A percentile compares a stretch with the other conserved stretches of the same genome.
Evolutionary conservation across 2,329 filamentous ascomycete genomes (phyloP).

Genomic region (Cladosporium phlei): DNA sequence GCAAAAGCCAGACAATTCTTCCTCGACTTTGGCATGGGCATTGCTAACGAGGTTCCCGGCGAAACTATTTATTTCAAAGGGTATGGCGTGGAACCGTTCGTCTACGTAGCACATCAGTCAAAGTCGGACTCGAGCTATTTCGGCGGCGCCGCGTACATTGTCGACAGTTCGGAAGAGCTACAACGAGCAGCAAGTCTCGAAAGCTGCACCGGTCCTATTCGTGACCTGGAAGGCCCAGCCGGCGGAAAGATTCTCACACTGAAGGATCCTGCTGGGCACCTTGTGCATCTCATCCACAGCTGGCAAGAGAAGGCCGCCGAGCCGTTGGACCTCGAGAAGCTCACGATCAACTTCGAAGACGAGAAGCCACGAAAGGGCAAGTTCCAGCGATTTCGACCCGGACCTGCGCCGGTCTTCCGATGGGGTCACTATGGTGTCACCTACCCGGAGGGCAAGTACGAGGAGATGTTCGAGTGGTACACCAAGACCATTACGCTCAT

Average conservation of each 20-base stretch:
- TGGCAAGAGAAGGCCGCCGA: conserved; percentile 17
- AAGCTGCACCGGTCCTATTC: conserved; percentile 21
- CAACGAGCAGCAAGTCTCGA: conserved; percentile 25
- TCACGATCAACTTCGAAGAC: conserved; percentile 28
- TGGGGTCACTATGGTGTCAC: conserved; percentile 40
- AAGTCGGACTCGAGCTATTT: conserved; percentile 29
- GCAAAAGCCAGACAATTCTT: conserved; percentile 11
- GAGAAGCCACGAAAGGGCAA: conserved; percentile 27
- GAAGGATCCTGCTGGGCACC: conserved; percentile 32
- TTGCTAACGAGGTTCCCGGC: neutral
- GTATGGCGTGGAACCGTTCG: conserved; percentile 36
- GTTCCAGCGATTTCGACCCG: conserved; percentile 35
- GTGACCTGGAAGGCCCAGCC: conserved; percentile 30
- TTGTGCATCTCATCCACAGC: conserved; percentile 33
- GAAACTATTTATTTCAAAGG: conserved; percentile 29
- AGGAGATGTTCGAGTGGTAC: conserved; percentile 38
- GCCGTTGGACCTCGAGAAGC: conserved; percentile 18
- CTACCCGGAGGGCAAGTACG: conserved; percentile 35
- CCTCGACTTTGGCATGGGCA: conserved; percentile 14
- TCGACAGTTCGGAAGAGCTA: conserved; percentile 35
- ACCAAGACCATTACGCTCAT: conserved; percentile 42
- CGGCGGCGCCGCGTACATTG: conserved; percentile 36
- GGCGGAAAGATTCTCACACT: conserved; percentile 31
- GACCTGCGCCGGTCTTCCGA: conserved; percentile 43
- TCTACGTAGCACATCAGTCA: conserved; percentile 33